These are phyloP conservation scores for Irpex rosettiformis DNA, from an alignment of 1,284 basidiomycete species.

Conservation along the genomic window DNA sequence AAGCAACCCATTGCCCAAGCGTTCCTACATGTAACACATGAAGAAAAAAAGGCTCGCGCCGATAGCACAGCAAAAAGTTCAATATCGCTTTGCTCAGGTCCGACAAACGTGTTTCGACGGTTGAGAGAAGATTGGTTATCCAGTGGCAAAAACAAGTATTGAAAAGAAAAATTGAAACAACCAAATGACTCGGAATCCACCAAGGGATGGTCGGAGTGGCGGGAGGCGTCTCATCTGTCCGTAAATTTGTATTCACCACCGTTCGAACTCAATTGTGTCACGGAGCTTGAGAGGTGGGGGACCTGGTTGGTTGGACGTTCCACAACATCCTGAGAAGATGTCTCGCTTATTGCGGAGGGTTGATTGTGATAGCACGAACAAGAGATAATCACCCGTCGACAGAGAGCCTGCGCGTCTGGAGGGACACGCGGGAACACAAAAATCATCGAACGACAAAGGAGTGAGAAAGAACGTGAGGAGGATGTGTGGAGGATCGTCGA, in stretches of 20 bases:
- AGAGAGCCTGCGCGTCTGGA: background rate
- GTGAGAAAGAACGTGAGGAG: background rate
- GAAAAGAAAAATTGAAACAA: too few relatives aligned
- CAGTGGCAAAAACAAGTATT: background rate
- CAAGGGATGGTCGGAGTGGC: background rate
- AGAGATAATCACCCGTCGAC: too few relatives aligned
- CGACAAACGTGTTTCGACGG: background rate
- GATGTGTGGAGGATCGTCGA: background rate
- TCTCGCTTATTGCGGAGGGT: background rate
- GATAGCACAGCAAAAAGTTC: background rate
- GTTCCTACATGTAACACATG: background rate
- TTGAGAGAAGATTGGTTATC: background rate
- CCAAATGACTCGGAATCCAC: too few relatives aligned
- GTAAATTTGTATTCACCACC: background rate
- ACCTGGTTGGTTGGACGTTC: too few relatives aligned
- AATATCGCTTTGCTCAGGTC: too few relatives aligned
- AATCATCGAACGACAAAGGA: background rate
- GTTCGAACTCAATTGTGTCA: background rate
- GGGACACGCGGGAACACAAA: background rate
- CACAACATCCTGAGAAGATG: background rate
- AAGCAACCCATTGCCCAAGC: background rate
- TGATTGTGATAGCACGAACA: background rate
- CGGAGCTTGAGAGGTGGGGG: background rate
- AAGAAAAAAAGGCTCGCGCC: background rate
- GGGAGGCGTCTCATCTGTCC: background rate